Percentiles rank a stretch among this genome's conserved stretches.
phyloP scores from a whole-genome alignment of 1,284 basidiomycete genomes.

The Apiotrichum veenhuisii region DNA sequence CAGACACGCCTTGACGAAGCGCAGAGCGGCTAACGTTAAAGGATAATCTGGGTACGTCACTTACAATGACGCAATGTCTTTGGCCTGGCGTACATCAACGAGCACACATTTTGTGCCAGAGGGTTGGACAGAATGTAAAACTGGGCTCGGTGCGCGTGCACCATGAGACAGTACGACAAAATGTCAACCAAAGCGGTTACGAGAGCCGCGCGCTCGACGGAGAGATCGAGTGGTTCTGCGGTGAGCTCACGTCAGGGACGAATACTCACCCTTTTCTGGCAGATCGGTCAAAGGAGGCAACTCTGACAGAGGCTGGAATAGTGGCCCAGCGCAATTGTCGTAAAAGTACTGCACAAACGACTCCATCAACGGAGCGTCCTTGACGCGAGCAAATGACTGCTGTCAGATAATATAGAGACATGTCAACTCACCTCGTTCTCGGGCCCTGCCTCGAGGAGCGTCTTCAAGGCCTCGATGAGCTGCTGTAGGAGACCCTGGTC shows the following conservation, averaged over 20 bases:
- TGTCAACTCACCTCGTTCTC: constrained; percentile 48
- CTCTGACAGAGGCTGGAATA: constrained; percentile 75
- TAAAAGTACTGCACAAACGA: constrained; percentile 91
- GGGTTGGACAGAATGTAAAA: constrained; percentile 81
- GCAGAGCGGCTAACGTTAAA: constrained; percentile 63
- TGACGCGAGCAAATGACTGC: constrained; percentile 14
- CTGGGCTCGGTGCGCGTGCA: constrained; percentile 86
- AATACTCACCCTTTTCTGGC: constrained; percentile 54
- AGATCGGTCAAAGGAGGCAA: constrained; percentile 66
- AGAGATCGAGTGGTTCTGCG: neutral
- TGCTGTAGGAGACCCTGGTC: constrained; percentile 88
- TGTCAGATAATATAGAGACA: neutral
- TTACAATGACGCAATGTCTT: constrained; percentile 86
- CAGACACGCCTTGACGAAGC: constrained; percentile 83
- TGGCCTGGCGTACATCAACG: constrained; percentile 75
- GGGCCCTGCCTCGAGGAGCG: constrained; percentile 65
- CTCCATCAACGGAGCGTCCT: constrained; percentile 56
- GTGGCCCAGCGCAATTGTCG: constrained; percentile 62
- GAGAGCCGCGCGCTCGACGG: constrained; percentile 56
- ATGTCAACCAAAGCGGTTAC: constrained; percentile 83
- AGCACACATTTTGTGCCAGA: constrained; percentile 67
- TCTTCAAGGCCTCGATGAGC: constrained; percentile 81
- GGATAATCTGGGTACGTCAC: constrained; percentile 9
- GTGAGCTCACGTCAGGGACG: neutral
- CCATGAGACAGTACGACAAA: constrained; percentile 77